Percentiles rank a stretch among this genome's conserved stretches.
phyloP scores from a whole-genome alignment of 805 yeast genomes.

The Saccharomyces eubayanus region DNA sequence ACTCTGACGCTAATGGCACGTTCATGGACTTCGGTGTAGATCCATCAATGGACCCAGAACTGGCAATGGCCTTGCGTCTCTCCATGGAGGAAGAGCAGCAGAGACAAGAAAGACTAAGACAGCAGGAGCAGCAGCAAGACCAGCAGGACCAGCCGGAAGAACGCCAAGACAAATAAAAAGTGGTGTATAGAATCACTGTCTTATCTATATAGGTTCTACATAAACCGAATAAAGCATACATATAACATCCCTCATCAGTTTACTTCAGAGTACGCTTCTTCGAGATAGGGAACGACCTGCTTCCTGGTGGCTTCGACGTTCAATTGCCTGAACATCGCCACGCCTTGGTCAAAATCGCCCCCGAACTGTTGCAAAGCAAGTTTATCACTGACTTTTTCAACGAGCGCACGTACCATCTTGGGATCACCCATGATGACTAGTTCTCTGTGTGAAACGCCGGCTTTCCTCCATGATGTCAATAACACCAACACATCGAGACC shows the following conservation, averaged over 20 bases:
- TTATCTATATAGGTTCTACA: background rate
- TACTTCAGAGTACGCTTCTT: conserved; percentile 13
- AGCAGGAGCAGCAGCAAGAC: conserved; percentile 16
- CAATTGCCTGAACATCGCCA: conserved; percentile 36
- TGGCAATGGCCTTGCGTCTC: conserved; percentile 89
- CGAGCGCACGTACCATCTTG: background rate
- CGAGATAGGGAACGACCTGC: conserved; percentile 64
- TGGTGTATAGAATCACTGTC: background rate
- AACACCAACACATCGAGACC: conserved; percentile 36
- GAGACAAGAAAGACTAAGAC: conserved; percentile 72
- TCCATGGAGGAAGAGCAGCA: conserved; percentile 92
- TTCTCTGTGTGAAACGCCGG: conserved; percentile 37
- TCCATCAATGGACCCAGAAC: conserved; percentile 91
- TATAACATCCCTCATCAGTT: background rate
- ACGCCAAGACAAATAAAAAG: conserved; percentile 1
- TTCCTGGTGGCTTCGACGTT: conserved; percentile 67
- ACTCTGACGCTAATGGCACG: conserved; percentile 34
- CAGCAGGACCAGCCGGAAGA: conserved; percentile 3
- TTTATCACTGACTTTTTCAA: background rate
- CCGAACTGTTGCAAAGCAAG: background rate
- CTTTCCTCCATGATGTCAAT: conserved; percentile 40
- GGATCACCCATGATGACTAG: conserved; percentile 26
- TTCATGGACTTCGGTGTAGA: conserved; percentile 67
- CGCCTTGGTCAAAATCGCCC: background rate
- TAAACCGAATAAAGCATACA: background rate